phyloP scores from a whole-genome alignment of 2,329 filamentous ascomycete species.

The Daldinia sp. region DNA sequence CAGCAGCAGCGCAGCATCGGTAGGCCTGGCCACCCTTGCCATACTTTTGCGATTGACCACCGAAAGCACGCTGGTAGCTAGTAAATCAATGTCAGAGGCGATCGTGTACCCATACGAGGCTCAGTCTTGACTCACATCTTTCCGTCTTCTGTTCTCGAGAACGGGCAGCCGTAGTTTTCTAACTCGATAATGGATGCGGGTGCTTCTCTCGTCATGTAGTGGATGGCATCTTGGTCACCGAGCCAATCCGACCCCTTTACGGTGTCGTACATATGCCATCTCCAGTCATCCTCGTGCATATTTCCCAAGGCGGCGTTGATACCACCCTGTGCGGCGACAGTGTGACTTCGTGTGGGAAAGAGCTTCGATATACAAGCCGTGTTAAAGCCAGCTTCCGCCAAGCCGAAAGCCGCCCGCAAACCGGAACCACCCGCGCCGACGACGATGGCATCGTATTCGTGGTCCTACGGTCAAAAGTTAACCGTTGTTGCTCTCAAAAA shows the following conservation, averaged over 20 bases:
- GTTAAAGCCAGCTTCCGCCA: conserved; percentile 89
- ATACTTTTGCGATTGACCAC: conserved; percentile 93
- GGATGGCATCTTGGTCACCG: conserved; percentile 95
- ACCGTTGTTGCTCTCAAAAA: conserved; percentile 30
- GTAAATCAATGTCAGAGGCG: conserved; percentile 38
- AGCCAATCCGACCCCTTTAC: conserved; percentile 98
- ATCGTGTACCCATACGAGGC: background rate
- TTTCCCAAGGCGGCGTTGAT: conserved; percentile 91
- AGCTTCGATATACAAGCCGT: conserved; percentile 88
- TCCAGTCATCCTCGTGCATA: conserved; percentile 98
- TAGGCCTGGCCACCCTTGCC: conserved; percentile 99
- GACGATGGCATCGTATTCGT: conserved; percentile 98
- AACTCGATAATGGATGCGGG: conserved; percentile 92
- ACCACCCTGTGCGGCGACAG: conserved; percentile 81
- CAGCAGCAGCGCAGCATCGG: conserved; percentile 94
- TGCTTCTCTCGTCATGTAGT: conserved; percentile 98
- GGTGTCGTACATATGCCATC: conserved; percentile 99
- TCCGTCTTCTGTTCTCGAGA: conserved; percentile 94
- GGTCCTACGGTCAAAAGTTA: conserved; percentile 67
- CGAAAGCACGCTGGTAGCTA: conserved; percentile 96
- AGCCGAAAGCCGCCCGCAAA: conserved; percentile 83
- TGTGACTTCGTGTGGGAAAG: conserved; percentile 86
- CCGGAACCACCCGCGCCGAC: conserved; percentile 85
- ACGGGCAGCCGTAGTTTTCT: conserved; percentile 97
- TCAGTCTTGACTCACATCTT: conserved; percentile 72